These are phyloP conservation scores for Sclerotinia trifoliorum DNA, from an alignment of 2,329 filamentous ascomycete genomes.

Conservation along the genomic window DNA sequence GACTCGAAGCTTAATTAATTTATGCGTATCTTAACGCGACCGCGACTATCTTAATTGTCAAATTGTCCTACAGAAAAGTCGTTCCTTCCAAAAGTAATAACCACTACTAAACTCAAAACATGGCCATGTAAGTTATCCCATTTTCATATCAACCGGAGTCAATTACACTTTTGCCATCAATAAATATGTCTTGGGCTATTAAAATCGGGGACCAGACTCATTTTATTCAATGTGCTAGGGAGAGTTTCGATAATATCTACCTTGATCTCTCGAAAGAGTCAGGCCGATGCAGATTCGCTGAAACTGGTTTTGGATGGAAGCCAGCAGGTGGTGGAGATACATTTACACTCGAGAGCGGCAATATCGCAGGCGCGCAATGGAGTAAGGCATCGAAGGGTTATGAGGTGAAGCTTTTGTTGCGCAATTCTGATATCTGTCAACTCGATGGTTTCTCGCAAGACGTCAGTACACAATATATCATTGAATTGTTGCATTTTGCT, in stretches of 20 bases:
- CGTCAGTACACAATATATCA: conserved; percentile 43
- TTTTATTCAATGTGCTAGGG: conserved; percentile 46
- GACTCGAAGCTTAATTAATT: conserved; percentile 3
- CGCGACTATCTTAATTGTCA: conserved; percentile 15
- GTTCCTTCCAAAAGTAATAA: conserved; percentile 9
- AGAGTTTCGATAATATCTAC: conserved; percentile 97
- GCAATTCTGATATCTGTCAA: conserved; percentile 82
- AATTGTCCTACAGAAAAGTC: conserved; percentile 11
- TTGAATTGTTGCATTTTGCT: conserved; percentile 20
- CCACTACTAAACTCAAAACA: conserved; percentile 6
- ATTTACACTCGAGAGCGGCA: conserved; percentile 85
- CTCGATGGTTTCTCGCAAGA: conserved; percentile 94
- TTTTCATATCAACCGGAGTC: neutral
- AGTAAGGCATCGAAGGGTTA: conserved; percentile 88
- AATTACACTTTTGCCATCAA: neutral
- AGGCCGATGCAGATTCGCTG: conserved; percentile 92
- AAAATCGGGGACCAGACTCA: neutral
- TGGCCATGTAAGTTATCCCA: conserved; percentile 20
- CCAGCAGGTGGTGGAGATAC: conserved; percentile 82
- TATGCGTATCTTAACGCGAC: conserved; percentile 7
- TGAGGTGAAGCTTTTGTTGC: conserved; percentile 87
- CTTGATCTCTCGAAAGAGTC: conserved; percentile 90
- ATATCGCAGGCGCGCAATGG: conserved; percentile 89
- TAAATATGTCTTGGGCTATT: neutral
- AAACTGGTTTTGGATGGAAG: conserved; percentile 95